These are phyloP conservation scores for Rhizopus sp. DNA, from an alignment of 371 early-diverging fungal genomes.

Conservation along the genomic window DNA sequence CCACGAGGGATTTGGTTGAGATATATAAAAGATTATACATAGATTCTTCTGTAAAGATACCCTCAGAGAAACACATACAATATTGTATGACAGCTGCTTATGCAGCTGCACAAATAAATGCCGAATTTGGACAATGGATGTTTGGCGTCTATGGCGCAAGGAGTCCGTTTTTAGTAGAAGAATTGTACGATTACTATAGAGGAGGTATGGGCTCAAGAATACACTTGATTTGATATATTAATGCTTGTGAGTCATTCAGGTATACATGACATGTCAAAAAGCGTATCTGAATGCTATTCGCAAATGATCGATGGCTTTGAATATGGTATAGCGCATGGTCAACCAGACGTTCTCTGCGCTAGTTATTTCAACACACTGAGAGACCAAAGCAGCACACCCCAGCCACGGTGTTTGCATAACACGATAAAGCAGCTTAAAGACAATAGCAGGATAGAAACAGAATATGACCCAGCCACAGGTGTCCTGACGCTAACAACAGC, in stretches of 20 bases:
- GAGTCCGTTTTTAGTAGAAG: conserved; percentile 74
- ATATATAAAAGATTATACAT: conserved; percentile 65
- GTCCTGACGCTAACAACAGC: conserved; percentile 17
- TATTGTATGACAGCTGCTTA: conserved; percentile 68
- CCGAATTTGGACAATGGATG: conserved; percentile 43
- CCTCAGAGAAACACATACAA: conserved; percentile 41
- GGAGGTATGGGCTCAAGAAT: conserved; percentile 56
- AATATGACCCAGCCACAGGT: conserved; percentile 20
- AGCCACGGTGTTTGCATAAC: neutral
- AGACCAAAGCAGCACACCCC: neutral
- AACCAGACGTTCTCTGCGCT: conserved; percentile 30
- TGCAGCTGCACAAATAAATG: conserved; percentile 67
- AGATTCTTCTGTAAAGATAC: conserved; percentile 15
- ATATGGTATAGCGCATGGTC: conserved; percentile 24
- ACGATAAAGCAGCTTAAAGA: neutral
- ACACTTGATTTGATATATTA: neutral
- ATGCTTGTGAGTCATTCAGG: conserved; percentile 24
- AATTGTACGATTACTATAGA: conserved; percentile 67
- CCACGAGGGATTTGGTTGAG: conserved; percentile 69
- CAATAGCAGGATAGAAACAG: conserved; percentile 3
- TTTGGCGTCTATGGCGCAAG: conserved; percentile 51
- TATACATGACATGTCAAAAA: conserved; percentile 63
- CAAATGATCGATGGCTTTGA: conserved; percentile 56
- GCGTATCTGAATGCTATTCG: conserved; percentile 66
- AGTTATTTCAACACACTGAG: conserved; percentile 32